These are phyloP conservation scores for Amauroascus niger DNA, from an alignment of 2,329 filamentous ascomycete genomes.

Conservation along the genomic window DNA sequence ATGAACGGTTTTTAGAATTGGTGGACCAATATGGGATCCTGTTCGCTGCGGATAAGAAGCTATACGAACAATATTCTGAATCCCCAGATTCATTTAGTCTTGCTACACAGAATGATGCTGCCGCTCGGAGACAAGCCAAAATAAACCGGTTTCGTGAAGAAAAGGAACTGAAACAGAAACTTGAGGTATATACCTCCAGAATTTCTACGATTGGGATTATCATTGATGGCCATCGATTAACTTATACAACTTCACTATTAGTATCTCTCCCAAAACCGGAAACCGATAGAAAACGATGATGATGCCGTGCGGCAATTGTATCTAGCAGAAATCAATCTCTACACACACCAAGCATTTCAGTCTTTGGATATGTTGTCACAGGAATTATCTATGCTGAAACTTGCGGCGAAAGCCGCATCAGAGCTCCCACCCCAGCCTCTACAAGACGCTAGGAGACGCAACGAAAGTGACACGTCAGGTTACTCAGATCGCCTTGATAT, in stretches of 20 bases:
- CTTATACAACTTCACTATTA: too few species aligned
- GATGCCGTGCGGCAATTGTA: constrained; percentile 71
- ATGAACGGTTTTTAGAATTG: constrained; percentile 67
- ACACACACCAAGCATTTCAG: constrained; percentile 71
- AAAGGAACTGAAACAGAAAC: constrained; percentile 69
- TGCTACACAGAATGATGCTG: constrained; percentile 55
- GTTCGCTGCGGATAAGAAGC: constrained; percentile 51
- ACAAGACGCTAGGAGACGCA: constrained; percentile 37
- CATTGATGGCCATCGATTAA: too few species aligned
- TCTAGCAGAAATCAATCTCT: constrained; percentile 62
- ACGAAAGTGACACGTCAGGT: constrained; percentile 41
- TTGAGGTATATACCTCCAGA: constrained; percentile 49
- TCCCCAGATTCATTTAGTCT: constrained; percentile 63
- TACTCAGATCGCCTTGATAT: constrained; percentile 70
- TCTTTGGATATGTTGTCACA: constrained; percentile 76
- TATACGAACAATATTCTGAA: constrained; percentile 65
- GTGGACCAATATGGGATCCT: constrained; percentile 73
- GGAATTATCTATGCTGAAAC: constrained; percentile 71
- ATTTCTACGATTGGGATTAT: constrained; percentile 3
- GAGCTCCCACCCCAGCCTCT: constrained; percentile 30
- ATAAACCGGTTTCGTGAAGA: constrained; percentile 77
- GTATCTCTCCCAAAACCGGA: constrained; percentile 52
- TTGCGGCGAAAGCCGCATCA: constrained; percentile 48
- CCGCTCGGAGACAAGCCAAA: constrained; percentile 67
- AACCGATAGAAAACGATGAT: constrained; percentile 63